Evolutionary conservation across 805 yeast species (phyloP), one percentile per base, ranked within the genome.

Genomic region (Danielia oregonensis): DNA sequence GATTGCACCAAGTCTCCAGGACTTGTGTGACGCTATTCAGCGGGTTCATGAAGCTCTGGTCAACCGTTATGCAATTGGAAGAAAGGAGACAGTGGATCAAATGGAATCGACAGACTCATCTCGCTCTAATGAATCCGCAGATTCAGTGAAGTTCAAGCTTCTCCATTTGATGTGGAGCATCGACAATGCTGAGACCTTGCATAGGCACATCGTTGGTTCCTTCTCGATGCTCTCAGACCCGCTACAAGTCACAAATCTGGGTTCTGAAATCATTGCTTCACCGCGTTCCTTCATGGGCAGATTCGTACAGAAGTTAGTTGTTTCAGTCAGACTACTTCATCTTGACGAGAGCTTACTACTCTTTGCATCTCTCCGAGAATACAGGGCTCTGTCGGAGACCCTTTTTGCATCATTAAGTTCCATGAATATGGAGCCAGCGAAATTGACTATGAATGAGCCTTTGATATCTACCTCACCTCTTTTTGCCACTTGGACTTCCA

Each of bases 131-230:
- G 6, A 18, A 4, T 12, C 3, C 10, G 13, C 13, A 11, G n/a
- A n/a, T n/a, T n/a, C n/a, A n/a, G 30, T 26, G 7, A 36, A 33
- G 18, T 31, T 24, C n/a, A 32, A 30, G 17, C 21, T 44, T 8
- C 33, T 45, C 15, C 19, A 18, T 21, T 23, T 31, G 10, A 8
- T 76, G 2, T 77, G 82, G 81, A 48, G 55, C 1, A 55, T 79
- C 30, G 51, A 63, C 12, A 64, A 76, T 0, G 59, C 76, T 11
- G 83, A 79, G 39, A 55, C 58, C 3, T 56, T 79, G 24, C 70
- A 71, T 40, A 48, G 63, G 2, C 66, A 63, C 41, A 44, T 54
- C 6, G 33, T 37, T 9, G 38, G 36, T 3, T 32, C 48, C 2
- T 40, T 30, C 23, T 35, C 28, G 4, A 21, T 31, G 6, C 36